A percentile compares a stretch with the other conserved stretches of the same genome.
Conservation (phyloP, 2,329 filamentous ascomycete species). For the Penicillium aurantiogriseum region DNA sequence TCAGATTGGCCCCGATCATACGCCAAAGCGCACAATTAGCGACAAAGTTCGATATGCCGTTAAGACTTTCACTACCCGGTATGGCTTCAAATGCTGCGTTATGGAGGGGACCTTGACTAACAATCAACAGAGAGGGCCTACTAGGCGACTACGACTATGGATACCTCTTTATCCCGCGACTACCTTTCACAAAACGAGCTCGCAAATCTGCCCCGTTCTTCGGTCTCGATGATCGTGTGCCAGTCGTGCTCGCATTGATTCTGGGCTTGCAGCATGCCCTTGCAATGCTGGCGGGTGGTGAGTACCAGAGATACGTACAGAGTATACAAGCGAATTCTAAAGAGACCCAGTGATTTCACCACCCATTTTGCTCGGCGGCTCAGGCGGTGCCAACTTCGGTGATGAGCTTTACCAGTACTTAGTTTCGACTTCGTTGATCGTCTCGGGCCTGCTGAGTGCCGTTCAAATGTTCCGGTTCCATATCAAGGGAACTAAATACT, state of each 20-base stretch:
- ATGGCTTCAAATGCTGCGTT: not conserved
- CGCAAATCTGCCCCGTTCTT: slow-evolving; percentile 65
- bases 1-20: slow-evolving; percentile 43
- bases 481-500: slow-evolving; percentile 62
- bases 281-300: slow-evolving; percentile 60
- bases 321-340: not conserved
- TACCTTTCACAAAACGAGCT: slow-evolving; percentile 74
- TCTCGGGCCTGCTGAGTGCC: slow-evolving; percentile 63
- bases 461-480: slow-evolving; percentile 67
- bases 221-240: slow-evolving; percentile 66
- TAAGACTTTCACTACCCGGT: slow-evolving; percentile 45
- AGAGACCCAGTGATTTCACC: slow-evolving; percentile 54
- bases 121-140: slow-evolving; percentile 61
- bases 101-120: not conserved
- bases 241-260: slow-evolving; percentile 63
- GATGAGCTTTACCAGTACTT: slow-evolving; percentile 60
- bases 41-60: slow-evolving; percentile 37
- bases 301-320: slow-evolving; percentile 1
- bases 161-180: slow-evolving; percentile 76
- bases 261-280: slow-evolving; percentile 69
- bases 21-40: slow-evolving; percentile 37
- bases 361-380: slow-evolving; percentile 61
- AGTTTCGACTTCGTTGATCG: slow-evolving; percentile 67
- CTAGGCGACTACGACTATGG: slow-evolving; percentile 87
- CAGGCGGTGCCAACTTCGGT: slow-evolving; percentile 57